These are phyloP conservation scores for Aspergillus viridinutans DNA, from an alignment of 2,329 filamentous ascomycete genomes.

Conservation along the genomic window DNA sequence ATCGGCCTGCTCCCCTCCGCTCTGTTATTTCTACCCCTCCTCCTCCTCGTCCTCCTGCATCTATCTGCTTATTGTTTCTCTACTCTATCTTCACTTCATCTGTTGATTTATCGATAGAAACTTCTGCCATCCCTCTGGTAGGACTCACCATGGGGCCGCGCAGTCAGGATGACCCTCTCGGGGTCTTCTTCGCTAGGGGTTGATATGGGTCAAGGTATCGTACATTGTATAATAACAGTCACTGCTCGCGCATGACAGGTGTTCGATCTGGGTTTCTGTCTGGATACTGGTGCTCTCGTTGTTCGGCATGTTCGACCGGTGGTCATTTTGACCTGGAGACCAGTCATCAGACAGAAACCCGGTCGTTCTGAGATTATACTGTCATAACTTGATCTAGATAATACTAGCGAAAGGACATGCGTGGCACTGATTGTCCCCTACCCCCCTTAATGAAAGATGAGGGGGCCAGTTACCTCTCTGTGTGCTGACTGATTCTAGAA, in stretches of 20 bases:
- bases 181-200: conserved; percentile 26
- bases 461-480: conserved; percentile 15
- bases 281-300: conserved; percentile 2
- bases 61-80: background rate
- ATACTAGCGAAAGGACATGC: conserved; percentile 86
- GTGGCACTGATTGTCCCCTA: conserved; percentile 54
- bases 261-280: conserved; percentile 26
- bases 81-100: background rate
- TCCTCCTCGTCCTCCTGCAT: background rate
- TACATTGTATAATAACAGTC: conserved; percentile 36
- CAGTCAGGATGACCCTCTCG: conserved; percentile 15
- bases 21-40: conserved; percentile 19
- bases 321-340: conserved; percentile 5
- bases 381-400: conserved; percentile 81
- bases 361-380: conserved; percentile 69
- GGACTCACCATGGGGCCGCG: conserved; percentile 28
- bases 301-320: background rate
- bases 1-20: conserved; percentile 4
- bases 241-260: conserved; percentile 43
- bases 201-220: conserved; percentile 42
- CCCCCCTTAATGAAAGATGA: conserved; percentile 18
- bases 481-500: conserved; percentile 27
- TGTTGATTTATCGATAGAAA: background rate
- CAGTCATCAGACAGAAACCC: conserved; percentile 25
- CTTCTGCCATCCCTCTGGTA: conserved; percentile 23